Base-by-base conservation (phyloP, 2,329 filamentous ascomycete genomes). In the Volutella citrinella region DNA sequence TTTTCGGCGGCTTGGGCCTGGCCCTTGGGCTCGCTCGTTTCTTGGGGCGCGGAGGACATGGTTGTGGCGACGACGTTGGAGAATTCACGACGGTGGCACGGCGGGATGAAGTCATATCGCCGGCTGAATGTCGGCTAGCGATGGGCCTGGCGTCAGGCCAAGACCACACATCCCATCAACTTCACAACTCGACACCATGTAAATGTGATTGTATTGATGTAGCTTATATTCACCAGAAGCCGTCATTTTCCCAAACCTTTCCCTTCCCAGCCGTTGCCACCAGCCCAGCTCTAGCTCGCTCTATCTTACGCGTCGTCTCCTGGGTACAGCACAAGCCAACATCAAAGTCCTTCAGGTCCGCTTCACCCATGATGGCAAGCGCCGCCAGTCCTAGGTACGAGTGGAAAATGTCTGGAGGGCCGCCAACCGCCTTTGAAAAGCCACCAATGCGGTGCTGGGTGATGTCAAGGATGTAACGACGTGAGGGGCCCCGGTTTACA, bases 371-470 rank as follows among this genome's bases (percentile, higher is more conserved):
- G 12, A 87, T 75, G 1, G 83, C 80, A 23, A 98, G 68, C 1
- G 86, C 83, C 3, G 88, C 85, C 20, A 97, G 74, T 0, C 89
- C 93, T 19, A 97, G 75, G 57, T 90, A 96, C 1, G 85, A 86
- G 57, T 98, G 93, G 48, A 95, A 87, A 17, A 97, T 71, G 65
- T 87, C 86, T 10, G 86, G 86, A 27, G 76, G 76, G 10, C 76
- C 72, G 6, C 79, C 80, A 1, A 80, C 77, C 10, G 71, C 61
- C 55, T 93, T 91, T n/a, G 79, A 78, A 59, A 93, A 93, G 1
- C 87, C 87, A 26, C 87, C 87, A 16, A 96, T 84, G 13, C 78
- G 59, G 60, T 97, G 91, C 56, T 96, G 88, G 2, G 88, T 95
- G 55, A 89, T 83, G 31, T 85, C 79, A 9, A 96, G 72, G 10